Base-by-base conservation (phyloP, 352 stramenopile species). In the Globisporangium apiculatum region DNA sequence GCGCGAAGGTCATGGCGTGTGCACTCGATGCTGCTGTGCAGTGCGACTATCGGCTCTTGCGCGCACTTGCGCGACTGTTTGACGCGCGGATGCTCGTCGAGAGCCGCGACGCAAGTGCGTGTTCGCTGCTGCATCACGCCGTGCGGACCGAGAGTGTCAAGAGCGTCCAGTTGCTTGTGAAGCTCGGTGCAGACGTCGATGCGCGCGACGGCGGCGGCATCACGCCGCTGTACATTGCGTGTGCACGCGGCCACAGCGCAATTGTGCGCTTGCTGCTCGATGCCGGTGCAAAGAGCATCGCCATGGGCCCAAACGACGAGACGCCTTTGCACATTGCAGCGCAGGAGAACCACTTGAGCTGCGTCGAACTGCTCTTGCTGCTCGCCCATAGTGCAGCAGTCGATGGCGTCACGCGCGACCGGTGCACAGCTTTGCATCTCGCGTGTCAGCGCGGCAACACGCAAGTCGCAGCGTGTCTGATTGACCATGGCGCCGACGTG, bases 381-480 rank as follows among this genome's bases (percentile, higher is more conserved):
- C 68, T 94, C 5, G 69, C 68, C 36, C 61, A 75, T 43, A 72
- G 71, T 7, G 75, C 78, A 8, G 53, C 55, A 1, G 76, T 94
- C 49, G 81, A 94, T 53, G 67, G 60, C 5, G 63, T 72, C 53
- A 94, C 78, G 14, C 62, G 70, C 11, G 75, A 88, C 59, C 61
- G 67, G 37, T 86, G 79, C 67, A 94, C 83, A 37, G 68, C 83
- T 47, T 72, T 94, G 38, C 83, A 94, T 58, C 59, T 94, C 56
- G 83, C 83, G 5, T 85, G 76, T 67, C 80, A 91, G 63, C 78
- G 81, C 36, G 83, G 83, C 11, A 90, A 94, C 70, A 87, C 77
- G 36, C 62, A 69, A 8, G 79, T 94, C 5, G 83, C 67, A 45
- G 71, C 75, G 47, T 86, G 67, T 42, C 69, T 94, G 17, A 64